Evolutionary conservation across 768 basidiomycete species (phyloP).

Genomic region (Cystobasidium onofrii): DNA sequence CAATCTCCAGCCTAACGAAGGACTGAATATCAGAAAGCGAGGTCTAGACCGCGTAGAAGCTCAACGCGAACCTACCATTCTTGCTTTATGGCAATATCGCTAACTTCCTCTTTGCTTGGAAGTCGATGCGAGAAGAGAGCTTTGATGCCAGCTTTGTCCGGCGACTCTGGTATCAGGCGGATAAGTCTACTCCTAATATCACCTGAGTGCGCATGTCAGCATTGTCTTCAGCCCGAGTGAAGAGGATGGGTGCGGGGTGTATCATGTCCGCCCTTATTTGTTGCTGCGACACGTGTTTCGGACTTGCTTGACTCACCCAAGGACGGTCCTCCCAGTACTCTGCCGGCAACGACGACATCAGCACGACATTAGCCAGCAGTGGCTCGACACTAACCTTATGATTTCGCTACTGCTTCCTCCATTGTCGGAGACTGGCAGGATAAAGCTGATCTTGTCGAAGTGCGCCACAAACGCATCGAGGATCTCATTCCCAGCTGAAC

Average conservation of each 20-base stretch:
- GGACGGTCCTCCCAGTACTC: constrained; percentile 8
- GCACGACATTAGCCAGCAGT: background rate
- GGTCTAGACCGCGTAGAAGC: too few relatives aligned
- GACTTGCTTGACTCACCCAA: background rate
- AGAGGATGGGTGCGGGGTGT: background rate
- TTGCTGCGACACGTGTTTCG: background rate
- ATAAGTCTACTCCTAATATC: constrained; percentile 83
- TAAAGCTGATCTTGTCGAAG: constrained; percentile 58
- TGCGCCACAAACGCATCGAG: constrained; percentile 64
- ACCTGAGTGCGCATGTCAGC: constrained; percentile 49
- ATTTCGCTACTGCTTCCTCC: constrained; percentile 83
- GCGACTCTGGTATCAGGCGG: constrained; percentile 67
- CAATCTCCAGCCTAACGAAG: constrained; percentile 53
- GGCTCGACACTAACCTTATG: background rate
- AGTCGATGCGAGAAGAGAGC: constrained; percentile 70
- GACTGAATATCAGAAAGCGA: too few relatives aligned
- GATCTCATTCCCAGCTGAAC: constrained; percentile 88
- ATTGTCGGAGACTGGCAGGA: constrained; percentile 89
- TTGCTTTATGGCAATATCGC: constrained; percentile 59
- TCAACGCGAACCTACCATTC: too few relatives aligned
- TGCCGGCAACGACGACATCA: constrained; percentile 58
- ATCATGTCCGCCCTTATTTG: constrained; percentile 56
- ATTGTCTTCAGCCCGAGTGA: background rate
- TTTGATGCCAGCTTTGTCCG: constrained; percentile 56
- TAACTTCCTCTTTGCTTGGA: constrained; percentile 60